phyloP scores from a whole-genome alignment of 176 grass and related monocot species.

The bread wheat (Triticum aestivum) region IWGSC_CS_RefSeq_v2.1 NC_057794.1:370223429-370223928 shows the following conservation, averaged over 20 bases:
- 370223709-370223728: no score
- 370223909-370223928: slow-evolving; percentile 46
- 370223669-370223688: no score
- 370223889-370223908: slow-evolving; percentile 46
- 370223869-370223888: slow-evolving; percentile 32
- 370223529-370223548: neutral
- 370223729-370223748: neutral
- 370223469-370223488: neutral
- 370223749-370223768: slow-evolving; percentile 60
- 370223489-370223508: neutral
- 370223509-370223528: neutral
- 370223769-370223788: slow-evolving; percentile 28
- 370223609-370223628: no score
- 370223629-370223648: no score
- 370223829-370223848: slow-evolving; percentile 43
- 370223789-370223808: slow-evolving; percentile 44
- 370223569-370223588: no score
- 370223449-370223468: slow-evolving; percentile 8
- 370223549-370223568: no score
- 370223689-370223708: no score
- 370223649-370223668: no score
- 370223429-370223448: no score
- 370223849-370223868: slow-evolving; percentile 49
- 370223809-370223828: slow-evolving; percentile 54
- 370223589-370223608: no score